Percentiles rank a stretch among this genome's conserved stretches.
These are phyloP conservation scores for Aphanomyces invadans DNA, from an alignment of 352 stramenopile genomes.

Conservation along the genomic window DNA sequence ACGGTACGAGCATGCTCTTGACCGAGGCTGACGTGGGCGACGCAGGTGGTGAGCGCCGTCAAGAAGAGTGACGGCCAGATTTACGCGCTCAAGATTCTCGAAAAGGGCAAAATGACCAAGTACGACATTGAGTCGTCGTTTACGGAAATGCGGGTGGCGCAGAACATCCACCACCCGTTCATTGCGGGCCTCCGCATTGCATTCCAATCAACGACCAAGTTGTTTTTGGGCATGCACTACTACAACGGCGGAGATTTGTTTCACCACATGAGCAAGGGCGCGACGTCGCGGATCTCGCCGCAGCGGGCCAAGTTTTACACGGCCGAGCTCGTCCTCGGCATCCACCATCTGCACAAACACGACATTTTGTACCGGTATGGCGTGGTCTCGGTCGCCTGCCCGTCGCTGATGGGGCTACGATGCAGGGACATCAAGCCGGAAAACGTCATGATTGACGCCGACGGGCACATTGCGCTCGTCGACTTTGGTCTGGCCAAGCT, in stretches of 20 bases:
- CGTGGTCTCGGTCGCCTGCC: background rate
- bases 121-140: constrained; percentile 85
- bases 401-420: background rate
- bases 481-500: constrained; percentile 94
- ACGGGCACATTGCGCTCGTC: constrained; percentile 92
- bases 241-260: constrained; percentile 81
- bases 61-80: constrained; percentile 87
- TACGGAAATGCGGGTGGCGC: constrained; percentile 82
- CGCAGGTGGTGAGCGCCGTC: constrained; percentile 82
- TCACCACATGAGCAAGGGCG: constrained; percentile 85
- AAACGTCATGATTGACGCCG: constrained; percentile 93
- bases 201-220: constrained; percentile 80
- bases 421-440: constrained; percentile 93
- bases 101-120: constrained; percentile 86
- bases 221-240: constrained; percentile 85
- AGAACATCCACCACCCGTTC: constrained; percentile 86
- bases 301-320: constrained; percentile 88
- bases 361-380: constrained; percentile 89
- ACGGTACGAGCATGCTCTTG: constrained; percentile 33
- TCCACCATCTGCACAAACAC: constrained; percentile 90
- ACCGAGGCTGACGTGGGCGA: background rate
- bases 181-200: constrained; percentile 78
- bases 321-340: constrained; percentile 87
- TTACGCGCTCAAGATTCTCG: constrained; percentile 87
- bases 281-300: constrained; percentile 75